Conservation (phyloP, 108 stramenopile genomes). For the Hondaea fermentalgiana region DNA sequence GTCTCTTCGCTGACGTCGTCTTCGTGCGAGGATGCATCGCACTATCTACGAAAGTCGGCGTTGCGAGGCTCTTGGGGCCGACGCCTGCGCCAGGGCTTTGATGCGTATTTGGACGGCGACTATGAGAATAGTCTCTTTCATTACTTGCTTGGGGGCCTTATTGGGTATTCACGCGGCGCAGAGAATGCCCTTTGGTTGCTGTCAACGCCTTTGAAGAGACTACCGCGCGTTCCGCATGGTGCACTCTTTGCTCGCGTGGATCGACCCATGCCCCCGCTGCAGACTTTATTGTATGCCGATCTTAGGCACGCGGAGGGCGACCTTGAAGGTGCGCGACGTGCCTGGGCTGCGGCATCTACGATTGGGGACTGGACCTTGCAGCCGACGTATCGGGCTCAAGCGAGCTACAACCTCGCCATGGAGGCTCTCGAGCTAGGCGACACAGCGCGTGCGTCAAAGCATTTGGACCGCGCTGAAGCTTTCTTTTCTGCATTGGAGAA, state of each 20-base stretch:
- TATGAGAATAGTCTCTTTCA: not conserved
- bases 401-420: constrained; percentile 9
- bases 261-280: not conserved
- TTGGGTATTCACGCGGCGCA: not conserved
- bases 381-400: not conserved
- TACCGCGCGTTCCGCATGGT: not conserved
- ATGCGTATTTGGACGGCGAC: not conserved
- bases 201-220: not conserved
- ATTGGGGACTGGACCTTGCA: not conserved
- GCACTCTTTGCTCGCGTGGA: not conserved
- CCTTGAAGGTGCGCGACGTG: not conserved
- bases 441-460: not conserved
- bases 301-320: not conserved
- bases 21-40: not conserved
- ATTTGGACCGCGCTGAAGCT: not conserved
- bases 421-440: not conserved
- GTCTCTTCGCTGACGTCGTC: not conserved
- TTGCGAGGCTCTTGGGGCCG: not conserved
- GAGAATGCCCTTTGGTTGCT: constrained; percentile 16
- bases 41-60: not conserved
- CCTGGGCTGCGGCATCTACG: not conserved
- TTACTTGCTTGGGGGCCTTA: not conserved
- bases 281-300: not conserved
- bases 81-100: constrained; percentile 8
- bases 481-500: not conserved